phyloP scores from a whole-genome alignment of 371 early-diverging fungal genomes.

The Mucor plumbeus region DNA sequence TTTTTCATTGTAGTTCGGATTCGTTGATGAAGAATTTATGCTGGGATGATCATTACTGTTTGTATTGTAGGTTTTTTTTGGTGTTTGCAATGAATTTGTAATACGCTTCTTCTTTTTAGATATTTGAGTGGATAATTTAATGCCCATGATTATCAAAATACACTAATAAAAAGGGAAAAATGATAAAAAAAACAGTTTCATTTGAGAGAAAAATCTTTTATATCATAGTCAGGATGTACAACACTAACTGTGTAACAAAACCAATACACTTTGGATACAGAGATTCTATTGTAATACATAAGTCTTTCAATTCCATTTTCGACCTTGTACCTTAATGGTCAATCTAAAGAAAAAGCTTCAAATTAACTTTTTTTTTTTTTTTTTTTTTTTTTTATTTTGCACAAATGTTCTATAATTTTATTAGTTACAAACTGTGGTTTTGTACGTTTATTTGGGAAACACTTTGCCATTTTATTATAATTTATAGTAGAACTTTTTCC shows the following conservation, averaged over 20 bases:
- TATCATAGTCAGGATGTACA: conserved; percentile 5
- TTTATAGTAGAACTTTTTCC: no score
- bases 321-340: not conserved
- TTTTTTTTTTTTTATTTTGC: not conserved
- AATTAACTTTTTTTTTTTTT: not conserved
- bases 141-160: conserved; percentile 12
- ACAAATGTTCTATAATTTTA: no score
- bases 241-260: conserved; percentile 2
- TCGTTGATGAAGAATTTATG: not conserved
- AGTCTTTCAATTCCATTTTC: not conserved
- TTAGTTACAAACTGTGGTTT: no score
- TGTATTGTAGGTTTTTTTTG: conserved; percentile 10
- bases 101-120: conserved; percentile 18
- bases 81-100: conserved; percentile 7
- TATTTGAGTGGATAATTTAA: conserved; percentile 15
- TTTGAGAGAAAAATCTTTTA: conserved; percentile 11
- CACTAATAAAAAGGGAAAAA: not conserved
- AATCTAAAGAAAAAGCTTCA: conserved; percentile 5
- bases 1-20: conserved; percentile 3
- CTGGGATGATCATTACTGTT: not conserved
- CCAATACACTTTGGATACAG: conserved; percentile 7
- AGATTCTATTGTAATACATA: conserved; percentile 4
- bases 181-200: not conserved
- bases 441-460: no score
- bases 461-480: no score